Conservation (phyloP, 1,284 basidiomycete species). For the Cutaneotrichosporon mucoides region DNA sequence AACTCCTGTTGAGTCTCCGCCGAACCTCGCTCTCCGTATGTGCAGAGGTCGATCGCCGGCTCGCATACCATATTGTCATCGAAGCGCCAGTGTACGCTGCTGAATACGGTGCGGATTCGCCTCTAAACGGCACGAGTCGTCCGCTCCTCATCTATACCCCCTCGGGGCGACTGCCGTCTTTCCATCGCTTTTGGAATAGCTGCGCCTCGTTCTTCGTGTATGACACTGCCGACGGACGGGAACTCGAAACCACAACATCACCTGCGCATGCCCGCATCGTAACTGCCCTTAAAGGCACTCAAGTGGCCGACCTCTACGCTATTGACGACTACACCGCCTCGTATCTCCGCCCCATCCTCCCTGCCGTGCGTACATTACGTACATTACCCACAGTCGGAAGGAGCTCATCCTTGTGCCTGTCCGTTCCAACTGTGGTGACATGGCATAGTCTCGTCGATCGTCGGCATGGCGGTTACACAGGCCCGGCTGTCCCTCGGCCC, state of each 20-base stretch:
- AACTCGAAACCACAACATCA: no score
- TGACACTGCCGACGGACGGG: not conserved
- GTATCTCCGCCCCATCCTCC: no score
- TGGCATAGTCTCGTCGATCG: not conserved
- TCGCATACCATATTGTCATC: not conserved
- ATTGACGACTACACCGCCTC: no score
- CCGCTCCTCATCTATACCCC: not conserved
- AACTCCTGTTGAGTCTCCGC: not conserved
- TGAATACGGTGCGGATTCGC: not conserved
- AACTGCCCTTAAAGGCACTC: no score
- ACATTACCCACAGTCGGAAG: no score
- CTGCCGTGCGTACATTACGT: no score
- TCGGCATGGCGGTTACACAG: not conserved
- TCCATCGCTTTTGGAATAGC: not conserved
- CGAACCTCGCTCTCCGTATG: not conserved
- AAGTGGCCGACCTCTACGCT: no score
- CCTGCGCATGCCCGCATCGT: no score
- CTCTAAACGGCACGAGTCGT: not conserved
- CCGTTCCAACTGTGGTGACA: not conserved
- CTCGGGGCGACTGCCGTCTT: not conserved
- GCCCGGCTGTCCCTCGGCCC: not conserved
- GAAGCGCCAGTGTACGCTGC: not conserved
- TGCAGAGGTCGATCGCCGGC: not conserved
- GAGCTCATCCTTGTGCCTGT: no score
- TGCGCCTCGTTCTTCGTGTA: not conserved